Conservation (phyloP, 2,329 filamentous ascomycete species). For the Botrytis elliptica region DNA sequence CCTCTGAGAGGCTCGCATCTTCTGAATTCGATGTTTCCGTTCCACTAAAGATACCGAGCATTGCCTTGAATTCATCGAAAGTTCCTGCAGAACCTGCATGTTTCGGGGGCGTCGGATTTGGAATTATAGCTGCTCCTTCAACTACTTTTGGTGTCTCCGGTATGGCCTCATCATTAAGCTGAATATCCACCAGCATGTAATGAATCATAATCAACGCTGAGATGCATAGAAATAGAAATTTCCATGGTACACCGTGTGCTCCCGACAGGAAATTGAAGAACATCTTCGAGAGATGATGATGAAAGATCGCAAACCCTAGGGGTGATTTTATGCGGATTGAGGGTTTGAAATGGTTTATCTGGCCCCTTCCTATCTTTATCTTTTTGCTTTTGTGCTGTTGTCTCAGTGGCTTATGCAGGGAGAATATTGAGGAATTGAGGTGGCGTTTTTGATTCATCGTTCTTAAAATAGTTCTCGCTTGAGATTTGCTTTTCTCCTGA, state of each 20-base stretch:
- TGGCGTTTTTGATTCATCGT: background rate
- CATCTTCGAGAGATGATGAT: constrained; percentile 8
- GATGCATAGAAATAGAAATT: constrained; percentile 13
- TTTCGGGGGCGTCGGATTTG: background rate
- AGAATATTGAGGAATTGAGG: constrained; percentile 11
- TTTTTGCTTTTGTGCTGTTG: constrained; percentile 6
- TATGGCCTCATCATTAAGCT: background rate
- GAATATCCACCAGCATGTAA: constrained; percentile 15
- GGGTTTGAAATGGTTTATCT: background rate
- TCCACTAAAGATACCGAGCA: constrained; percentile 8
- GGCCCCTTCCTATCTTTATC: background rate
- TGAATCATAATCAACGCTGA: constrained; percentile 15
- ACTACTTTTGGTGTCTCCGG: background rate
- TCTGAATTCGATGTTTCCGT: background rate
- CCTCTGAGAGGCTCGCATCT: background rate
- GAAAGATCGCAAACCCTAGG: background rate
- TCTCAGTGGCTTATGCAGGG: constrained; percentile 6
- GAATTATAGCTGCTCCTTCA: background rate
- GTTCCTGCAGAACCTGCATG: constrained; percentile 16
- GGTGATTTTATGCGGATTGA: background rate
- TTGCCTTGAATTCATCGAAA: constrained; percentile 22
- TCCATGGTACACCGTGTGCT: constrained; percentile 18
- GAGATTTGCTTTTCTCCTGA: constrained; percentile 1
- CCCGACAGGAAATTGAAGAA: constrained; percentile 5
- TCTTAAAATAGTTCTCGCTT: constrained; percentile 11